A percentile compares a stretch with the other conserved stretches of the same genome.
Conservation (phyloP, 352 stramenopile species). For the Globisporangium iwayamae region DNA sequence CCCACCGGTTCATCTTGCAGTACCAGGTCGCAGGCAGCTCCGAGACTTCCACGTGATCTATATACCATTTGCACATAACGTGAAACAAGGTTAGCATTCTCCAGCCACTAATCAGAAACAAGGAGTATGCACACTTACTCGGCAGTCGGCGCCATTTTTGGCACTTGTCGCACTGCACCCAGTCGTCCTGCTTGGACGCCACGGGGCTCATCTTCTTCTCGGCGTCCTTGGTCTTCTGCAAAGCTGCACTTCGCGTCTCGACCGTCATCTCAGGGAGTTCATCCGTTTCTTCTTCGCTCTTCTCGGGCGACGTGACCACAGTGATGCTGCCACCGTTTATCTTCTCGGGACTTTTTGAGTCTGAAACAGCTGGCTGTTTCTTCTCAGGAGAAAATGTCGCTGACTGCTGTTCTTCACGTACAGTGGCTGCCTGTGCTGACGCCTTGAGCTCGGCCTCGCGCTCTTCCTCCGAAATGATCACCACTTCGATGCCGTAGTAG, state of each 20-base stretch:
- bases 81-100: background rate
- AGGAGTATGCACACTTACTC: slow-evolving; percentile 36
- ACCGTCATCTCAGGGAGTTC: slow-evolving; percentile 35
- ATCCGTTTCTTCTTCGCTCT: slow-evolving; percentile 9
- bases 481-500: slow-evolving; percentile 74
- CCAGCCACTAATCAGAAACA: background rate
- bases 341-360: slow-evolving; percentile 21
- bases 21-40: slow-evolving; percentile 75
- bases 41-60: slow-evolving; percentile 76
- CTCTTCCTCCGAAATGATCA: slow-evolving; percentile 68
- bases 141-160: slow-evolving; percentile 79
- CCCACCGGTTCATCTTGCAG: slow-evolving; percentile 86
- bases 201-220: slow-evolving; percentile 45
- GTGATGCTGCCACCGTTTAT: background rate
- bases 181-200: slow-evolving; percentile 78
- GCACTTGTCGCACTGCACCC: slow-evolving; percentile 86
- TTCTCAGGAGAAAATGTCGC: slow-evolving; percentile 16
- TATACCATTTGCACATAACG: background rate
- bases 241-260: slow-evolving; percentile 44
- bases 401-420: background rate
- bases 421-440: too few species aligned
- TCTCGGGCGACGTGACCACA: slow-evolving; percentile 10
- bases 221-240: slow-evolving; percentile 47
- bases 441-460: slow-evolving; percentile 13
- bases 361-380: slow-evolving; percentile 6